phyloP scores from a whole-genome alignment of 306 rosid genomes.

The Comarum palustre region DNA sequence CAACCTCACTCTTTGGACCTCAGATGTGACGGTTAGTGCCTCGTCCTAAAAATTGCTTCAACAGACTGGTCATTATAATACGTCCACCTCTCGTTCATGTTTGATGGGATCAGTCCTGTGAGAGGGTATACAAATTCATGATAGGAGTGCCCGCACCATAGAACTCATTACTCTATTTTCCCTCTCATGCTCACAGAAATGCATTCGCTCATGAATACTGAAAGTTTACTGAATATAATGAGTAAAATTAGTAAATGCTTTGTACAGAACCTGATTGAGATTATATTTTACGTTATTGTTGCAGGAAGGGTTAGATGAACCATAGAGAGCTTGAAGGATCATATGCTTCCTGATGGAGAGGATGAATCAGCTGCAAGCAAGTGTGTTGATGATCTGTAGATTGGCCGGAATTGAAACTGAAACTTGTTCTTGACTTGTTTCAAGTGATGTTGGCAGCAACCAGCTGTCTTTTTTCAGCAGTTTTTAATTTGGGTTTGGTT shows the following conservation, averaged over 20 bases:
- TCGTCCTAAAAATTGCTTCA: background rate
- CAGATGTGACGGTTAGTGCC: slow-evolving; percentile 63
- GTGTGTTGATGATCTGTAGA: slow-evolving; percentile 38
- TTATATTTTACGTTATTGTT: slow-evolving; percentile 17
- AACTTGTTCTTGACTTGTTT: slow-evolving; percentile 24
- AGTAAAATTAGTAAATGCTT: background rate
- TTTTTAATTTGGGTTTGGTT: slow-evolving; percentile 15
- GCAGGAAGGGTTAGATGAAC: slow-evolving; percentile 92
- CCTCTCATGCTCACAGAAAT: background rate
- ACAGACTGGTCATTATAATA: background rate
- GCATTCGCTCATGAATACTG: background rate
- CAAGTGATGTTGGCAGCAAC: slow-evolving; percentile 31
- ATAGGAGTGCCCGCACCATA: background rate
- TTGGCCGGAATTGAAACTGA: slow-evolving; percentile 24
- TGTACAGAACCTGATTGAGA: background rate
- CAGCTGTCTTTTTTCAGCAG: slow-evolving; percentile 26
- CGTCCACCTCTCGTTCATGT: background rate
- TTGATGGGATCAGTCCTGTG: background rate
- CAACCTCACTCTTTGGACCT: slow-evolving; percentile 85
- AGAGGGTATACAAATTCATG: background rate
- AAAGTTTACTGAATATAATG: background rate
- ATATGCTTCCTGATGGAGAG: slow-evolving; percentile 46
- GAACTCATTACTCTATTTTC: background rate
- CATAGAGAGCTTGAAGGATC: slow-evolving; percentile 48
- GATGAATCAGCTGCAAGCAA: slow-evolving; percentile 37